phyloP scores from a whole-genome alignment of 371 early-diverging fungal species.

The Rozella allomycis region DNA sequence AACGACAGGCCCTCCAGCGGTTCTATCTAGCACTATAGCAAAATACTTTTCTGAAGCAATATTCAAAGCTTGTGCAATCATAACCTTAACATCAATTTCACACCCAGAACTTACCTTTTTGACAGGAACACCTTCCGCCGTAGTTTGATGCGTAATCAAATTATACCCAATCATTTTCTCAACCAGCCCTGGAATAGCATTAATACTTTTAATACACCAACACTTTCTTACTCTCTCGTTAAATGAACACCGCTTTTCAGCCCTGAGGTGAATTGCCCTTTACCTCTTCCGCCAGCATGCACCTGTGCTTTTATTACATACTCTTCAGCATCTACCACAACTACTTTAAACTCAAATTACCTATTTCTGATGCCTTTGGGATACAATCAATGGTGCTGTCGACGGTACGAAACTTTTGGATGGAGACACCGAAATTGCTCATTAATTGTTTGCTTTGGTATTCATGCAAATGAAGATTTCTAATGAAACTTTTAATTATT shows the following conservation, averaged over 20 bases:
- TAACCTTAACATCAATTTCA: neutral
- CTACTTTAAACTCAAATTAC: too few species aligned
- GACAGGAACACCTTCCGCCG: neutral
- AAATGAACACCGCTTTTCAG: neutral
- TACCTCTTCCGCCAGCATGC: conserved; percentile 1
- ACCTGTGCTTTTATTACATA: conserved; percentile 1
- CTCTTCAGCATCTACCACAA: neutral
- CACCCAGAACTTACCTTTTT: neutral
- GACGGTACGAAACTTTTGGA: neutral
- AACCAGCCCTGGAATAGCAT: neutral
- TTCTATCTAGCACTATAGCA: conserved; percentile 1
- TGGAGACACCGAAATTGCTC: neutral
- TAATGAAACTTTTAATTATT: too few species aligned
- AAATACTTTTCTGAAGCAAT: neutral
- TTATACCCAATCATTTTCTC: neutral
- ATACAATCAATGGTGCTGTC: too few species aligned
- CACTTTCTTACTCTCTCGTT: conserved; percentile 5
- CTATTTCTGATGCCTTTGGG: too few species aligned
- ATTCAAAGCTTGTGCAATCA: neutral
- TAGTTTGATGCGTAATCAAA: neutral
- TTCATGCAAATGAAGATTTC: conserved; percentile 1
- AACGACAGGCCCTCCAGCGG: neutral
- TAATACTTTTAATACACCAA: neutral
- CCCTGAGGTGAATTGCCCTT: neutral
- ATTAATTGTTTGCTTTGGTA: conserved; percentile 1